Evolutionary conservation across 805 yeast species (phyloP), one percentile per base, ranked within the genome.

Genomic region (Scheffersomyces stipitis): DNA sequence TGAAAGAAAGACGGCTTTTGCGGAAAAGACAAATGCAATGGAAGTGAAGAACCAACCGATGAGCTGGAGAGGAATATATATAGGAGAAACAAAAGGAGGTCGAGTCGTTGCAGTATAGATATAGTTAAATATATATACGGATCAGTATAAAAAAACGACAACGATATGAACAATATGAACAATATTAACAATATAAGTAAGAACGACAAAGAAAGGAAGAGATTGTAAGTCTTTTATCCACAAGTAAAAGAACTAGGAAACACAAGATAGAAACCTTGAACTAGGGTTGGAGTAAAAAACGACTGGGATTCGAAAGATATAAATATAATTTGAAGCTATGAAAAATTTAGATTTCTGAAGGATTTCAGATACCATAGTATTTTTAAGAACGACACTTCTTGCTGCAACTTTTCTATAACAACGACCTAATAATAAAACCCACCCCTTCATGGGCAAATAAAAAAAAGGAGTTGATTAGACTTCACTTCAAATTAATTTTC

Each of bases 231-330:
- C 24, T 20, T 20, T 20, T 7, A 7, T 20, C 24, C 7, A 20
- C 7, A 20, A 20, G 24, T 7, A 20, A 20, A 20, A 20, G 10
- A 20, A 20, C 24, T 20, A 20, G 24, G 9, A 10, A 20, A 7
- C 9, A 20, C 24, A 20, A 20, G 24, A 20, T 20, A 20, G 10
- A 20, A 10, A 10, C 7, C 10, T n/a, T n/a, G n/a, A n/a, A n/a
- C n/a, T 13, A 30, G 9, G 16, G 17, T 5, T 20, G n/a, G 24
- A 15, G 27, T 30, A 23, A 28, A 34, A 29, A 22, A 15, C 15
- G 14, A 32, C 23, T 12, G 38, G 28, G 30, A 32, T 16, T 24
- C 18, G 17, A 30, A 30, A 26, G 33, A 35, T 29, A 35, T 35
- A 35, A 29, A 35, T 35, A 35, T 18, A 30, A 15, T 9, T 28